Evolutionary conservation across 1,139 yeast genomes (phyloP), one percentile per base, ranked within the genome.

Genomic region (Scheffersomyces insectosa): DNA sequence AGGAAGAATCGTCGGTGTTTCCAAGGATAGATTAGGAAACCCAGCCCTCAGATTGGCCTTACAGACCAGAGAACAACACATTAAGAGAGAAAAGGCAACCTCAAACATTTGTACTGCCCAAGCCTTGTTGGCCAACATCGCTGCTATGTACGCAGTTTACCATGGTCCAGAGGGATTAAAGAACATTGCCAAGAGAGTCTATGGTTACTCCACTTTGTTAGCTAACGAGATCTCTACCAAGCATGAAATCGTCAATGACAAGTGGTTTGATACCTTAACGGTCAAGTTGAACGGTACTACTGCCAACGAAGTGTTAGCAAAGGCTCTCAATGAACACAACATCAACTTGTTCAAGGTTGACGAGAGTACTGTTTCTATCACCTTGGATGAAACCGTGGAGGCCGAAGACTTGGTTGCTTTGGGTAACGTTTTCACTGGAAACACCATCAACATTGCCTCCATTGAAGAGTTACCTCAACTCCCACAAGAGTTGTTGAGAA

Each of bases 61-160:
- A 57, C 99, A 93, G 72, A 93, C 99, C 5, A 85, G 99, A 69
- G 99, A 93, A 66, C 99, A 93, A 66, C 99, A 93, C 64, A 93
- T 93, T 61, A 87, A 91, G 66, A 82, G 99, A 64, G 99, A 93
- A 67, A 91, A 88, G 71, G 99, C 99, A 13, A 93, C 99, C 28
- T 89, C 97, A 36, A 93, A 93, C 64, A 93, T 93, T 48, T 93
- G 99, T 73, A 93, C 99, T 32, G 97, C 98, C 8, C 98, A 93
- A 72, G 98, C 98, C 15, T 75, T 93, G 48, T 75, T 93, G 52
- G 99, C 99, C 32, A 93, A 93, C 66, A 90, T 93, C 75, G 82
- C 97, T 23, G 93, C 98, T 33, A 89, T 87, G 81, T 93, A 91
- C 63, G 97, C 95, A 8, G 96, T 93, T 33, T 93, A 90, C 70